A percentile compares a stretch with the other conserved stretches of the same genome.
Evolutionary conservation across 768 basidiomycete genomes (phyloP).

Genomic region (Hygrophorus pudorinus): DNA sequence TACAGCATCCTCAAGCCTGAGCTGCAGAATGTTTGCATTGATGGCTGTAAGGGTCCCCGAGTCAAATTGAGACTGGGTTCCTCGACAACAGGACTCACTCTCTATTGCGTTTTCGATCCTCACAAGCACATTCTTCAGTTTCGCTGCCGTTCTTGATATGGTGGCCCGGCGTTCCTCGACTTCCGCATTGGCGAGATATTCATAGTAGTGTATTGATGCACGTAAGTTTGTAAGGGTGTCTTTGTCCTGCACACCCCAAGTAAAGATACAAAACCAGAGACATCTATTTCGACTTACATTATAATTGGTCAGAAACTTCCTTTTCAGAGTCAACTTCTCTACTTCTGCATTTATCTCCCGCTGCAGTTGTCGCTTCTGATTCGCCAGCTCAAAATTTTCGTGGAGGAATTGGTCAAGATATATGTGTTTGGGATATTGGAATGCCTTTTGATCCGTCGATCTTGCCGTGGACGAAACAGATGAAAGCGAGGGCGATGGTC

Average conservation of each 20-base stretch:
- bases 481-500: conserved; percentile 11
- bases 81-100: conserved; percentile 23
- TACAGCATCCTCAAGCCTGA: conserved; percentile 33
- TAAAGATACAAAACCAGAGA: background rate
- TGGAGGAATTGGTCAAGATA: conserved; percentile 67
- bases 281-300: conserved; percentile 35
- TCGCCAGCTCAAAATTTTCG: conserved; percentile 39
- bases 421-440: conserved; percentile 54
- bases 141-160: conserved; percentile 34
- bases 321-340: conserved; percentile 33
- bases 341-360: conserved; percentile 38
- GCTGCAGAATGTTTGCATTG: conserved; percentile 34
- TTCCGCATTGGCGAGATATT: conserved; percentile 45
- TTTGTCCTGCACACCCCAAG: conserved; percentile 32
- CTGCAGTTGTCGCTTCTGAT: conserved; percentile 26
- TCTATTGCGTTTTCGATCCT: conserved; percentile 44
- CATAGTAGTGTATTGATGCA: conserved; percentile 60
- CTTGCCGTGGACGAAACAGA: conserved; percentile 2
- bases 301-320: conserved; percentile 36
- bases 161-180: conserved; percentile 36
- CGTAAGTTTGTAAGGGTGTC: conserved; percentile 56
- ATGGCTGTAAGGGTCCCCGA: conserved; percentile 30
- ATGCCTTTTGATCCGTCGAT: conserved; percentile 16
- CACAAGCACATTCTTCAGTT: conserved; percentile 43
- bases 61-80: background rate